Evolutionary conservation across 768 basidiomycete genomes (phyloP).

Genomic region (Auricularia cornea): DNA sequence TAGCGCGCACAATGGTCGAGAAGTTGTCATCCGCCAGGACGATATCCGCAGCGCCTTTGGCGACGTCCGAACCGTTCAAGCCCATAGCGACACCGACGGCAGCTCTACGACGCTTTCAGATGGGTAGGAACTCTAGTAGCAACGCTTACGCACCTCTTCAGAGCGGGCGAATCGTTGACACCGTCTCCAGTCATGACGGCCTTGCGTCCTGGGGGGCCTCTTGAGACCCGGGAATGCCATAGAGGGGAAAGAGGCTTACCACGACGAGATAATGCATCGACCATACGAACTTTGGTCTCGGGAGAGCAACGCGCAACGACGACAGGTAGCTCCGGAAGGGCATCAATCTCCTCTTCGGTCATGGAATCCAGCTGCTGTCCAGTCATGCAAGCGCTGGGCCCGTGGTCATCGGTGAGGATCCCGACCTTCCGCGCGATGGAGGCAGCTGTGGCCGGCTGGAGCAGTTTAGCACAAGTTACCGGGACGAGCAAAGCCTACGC

Average conservation of each 20-base stretch:
- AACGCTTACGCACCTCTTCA: too few relatives aligned
- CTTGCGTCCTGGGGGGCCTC: too few relatives aligned
- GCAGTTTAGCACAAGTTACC: too few relatives aligned
- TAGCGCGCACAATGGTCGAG: constrained; percentile 52
- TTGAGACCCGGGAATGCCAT: too few relatives aligned
- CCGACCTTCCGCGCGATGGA: constrained; percentile 45
- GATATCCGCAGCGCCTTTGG: constrained; percentile 52
- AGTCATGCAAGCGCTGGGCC: constrained; percentile 23
- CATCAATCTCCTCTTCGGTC: constrained; percentile 44
- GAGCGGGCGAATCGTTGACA: constrained; percentile 51
- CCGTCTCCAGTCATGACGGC: constrained; percentile 50
- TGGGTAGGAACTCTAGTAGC: too few relatives aligned
- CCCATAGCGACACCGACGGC: constrained; percentile 59
- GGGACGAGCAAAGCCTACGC: too few relatives aligned
- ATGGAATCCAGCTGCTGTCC: constrained; percentile 45
- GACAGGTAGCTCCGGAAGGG: constrained; percentile 37
- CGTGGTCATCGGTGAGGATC: constrained; percentile 26
- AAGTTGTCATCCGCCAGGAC: constrained; percentile 60
- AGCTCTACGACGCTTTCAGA: too few relatives aligned
- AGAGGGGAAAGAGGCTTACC: constrained; percentile 43
- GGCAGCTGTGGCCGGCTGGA: constrained; percentile 43
- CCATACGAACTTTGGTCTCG: constrained; percentile 46
- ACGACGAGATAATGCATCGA: constrained; percentile 48
- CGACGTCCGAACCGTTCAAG: constrained; percentile 46
- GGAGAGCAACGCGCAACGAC: constrained; percentile 54